A percentile compares a stretch with the other conserved stretches of the same genome.
phyloP scores from a whole-genome alignment of 179 eudicot species.

The Corrigiola litoralis region DNA sequence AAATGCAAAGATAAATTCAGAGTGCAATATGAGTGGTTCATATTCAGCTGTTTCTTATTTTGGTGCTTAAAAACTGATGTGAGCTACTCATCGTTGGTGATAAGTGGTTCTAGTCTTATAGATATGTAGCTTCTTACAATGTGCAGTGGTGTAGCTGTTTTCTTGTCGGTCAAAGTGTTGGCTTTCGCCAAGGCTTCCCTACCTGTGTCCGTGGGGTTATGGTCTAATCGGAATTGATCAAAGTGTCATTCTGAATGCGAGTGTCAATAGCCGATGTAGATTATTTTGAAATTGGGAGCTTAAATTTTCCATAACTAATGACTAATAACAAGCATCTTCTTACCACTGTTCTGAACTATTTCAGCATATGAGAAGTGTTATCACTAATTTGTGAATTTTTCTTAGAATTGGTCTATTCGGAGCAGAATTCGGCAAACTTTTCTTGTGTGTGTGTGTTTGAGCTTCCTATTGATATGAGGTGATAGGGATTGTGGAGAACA shows the following conservation, averaged over 20 bases:
- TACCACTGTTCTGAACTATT: too few relatives aligned
- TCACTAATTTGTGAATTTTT: too few relatives aligned
- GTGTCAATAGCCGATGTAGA: background rate
- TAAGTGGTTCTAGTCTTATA: background rate
- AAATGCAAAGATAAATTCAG: background rate
- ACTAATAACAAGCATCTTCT: too few relatives aligned
- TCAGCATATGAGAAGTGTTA: too few relatives aligned
- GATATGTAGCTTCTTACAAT: background rate
- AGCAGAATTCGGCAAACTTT: background rate
- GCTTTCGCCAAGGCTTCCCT: background rate
- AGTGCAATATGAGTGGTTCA: too few relatives aligned
- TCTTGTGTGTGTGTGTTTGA: background rate
- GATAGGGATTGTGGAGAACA: background rate
- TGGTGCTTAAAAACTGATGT: too few relatives aligned
- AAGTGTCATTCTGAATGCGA: background rate
- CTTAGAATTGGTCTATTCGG: too few relatives aligned
- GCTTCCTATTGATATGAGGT: background rate
- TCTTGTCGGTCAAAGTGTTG: background rate
- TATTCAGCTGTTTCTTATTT: background rate
- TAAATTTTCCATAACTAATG: too few relatives aligned
- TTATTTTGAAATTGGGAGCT: too few relatives aligned
- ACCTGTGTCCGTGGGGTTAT: background rate
- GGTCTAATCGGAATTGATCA: background rate
- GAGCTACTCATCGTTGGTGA: background rate
- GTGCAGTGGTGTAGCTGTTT: background rate